Evolutionary conservation across 768 basidiomycete species (phyloP), one percentile per base, ranked within the genome.

Genomic region (Neoboletus magnificus): DNA sequence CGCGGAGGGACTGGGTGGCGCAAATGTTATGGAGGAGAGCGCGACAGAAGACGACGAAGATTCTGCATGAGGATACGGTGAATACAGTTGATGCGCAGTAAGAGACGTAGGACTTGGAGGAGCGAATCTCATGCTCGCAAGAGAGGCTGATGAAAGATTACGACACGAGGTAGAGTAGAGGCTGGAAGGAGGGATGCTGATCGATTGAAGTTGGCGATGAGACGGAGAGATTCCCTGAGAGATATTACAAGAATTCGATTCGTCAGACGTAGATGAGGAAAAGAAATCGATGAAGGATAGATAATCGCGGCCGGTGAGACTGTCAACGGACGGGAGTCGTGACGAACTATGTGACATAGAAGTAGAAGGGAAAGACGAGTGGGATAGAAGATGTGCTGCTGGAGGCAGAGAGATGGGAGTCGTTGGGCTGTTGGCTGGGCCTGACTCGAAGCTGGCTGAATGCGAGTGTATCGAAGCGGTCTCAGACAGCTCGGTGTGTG

Each of bases 261-360:
- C 61, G 23, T 66, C 67, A 15, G 55, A 29, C 18, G 30, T 56
- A 58, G 66, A 63, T 58, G 64, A 50, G 18, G 79, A 75, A 47
- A 66, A 67, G 45, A 82, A 66, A 67, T 81, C 78, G 43, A 81
- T 79, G 61, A 80, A 79, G 32, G 80, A 81, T 54, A 71, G 67
- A 57, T 65, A 69, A 58, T 75, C 73, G 67, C 72, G 71, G 74
- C 44, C 72, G 25, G 60, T 23, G 35, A 51, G 40, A 20, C 47
- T 46, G 45, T 59, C 55, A n/a, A 74, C 43, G 25, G 60, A 61
- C 48, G 57, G 54, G 23, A 48, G 54, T 54, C 61, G 62, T 52
- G 60, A 47, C 4, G 59, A 23, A 36, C 33, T 50, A 52, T 61
- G 59, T 12, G 65, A 39, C 69, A 72, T 56, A 57, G 53, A 48